These are phyloP conservation scores for Phytopythium chamaehyphon DNA, from an alignment of 352 stramenopile genomes.

Conservation along the genomic window DNA sequence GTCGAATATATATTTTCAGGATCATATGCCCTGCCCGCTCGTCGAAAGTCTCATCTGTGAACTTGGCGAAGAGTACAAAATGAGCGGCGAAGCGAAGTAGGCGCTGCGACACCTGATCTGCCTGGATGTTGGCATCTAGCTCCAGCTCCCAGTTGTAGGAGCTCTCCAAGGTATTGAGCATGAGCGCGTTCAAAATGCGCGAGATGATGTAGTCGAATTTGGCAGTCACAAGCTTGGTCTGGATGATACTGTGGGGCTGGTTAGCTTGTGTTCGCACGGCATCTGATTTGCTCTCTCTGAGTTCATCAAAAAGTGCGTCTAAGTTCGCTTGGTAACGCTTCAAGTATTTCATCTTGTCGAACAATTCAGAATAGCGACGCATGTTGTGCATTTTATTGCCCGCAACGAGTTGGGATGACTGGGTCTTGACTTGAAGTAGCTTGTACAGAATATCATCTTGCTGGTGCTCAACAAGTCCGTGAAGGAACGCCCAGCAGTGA, in stretches of 20 bases:
- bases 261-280: conserved; percentile 64
- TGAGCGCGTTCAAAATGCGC: conserved; percentile 48
- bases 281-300: conserved; percentile 57
- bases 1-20: conserved; percentile 77
- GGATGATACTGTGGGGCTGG: conserved; percentile 68
- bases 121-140: conserved; percentile 32
- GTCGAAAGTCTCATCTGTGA: conserved; percentile 67
- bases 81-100: conserved; percentile 79
- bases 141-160: conserved; percentile 70
- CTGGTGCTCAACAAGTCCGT: conserved; percentile 63
- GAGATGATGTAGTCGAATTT: conserved; percentile 78
- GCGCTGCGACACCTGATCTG: conserved; percentile 41
- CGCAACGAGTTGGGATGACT: conserved; percentile 69
- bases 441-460: conserved; percentile 69
- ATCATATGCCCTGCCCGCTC: conserved; percentile 69
- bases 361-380: conserved; percentile 39
- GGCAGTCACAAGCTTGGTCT: conserved; percentile 73
- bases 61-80: conserved; percentile 70
- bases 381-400: conserved; percentile 64
- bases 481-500: conserved; percentile 79
- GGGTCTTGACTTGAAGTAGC: conserved; percentile 66
- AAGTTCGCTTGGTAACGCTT: conserved; percentile 68
- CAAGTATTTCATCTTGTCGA: conserved; percentile 75
- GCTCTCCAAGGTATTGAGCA: conserved; percentile 39
- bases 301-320: conserved; percentile 73